These are phyloP conservation scores for Wickerhamomyces pijperi DNA, from an alignment of 805 yeast genomes.

Conservation along the genomic window DNA sequence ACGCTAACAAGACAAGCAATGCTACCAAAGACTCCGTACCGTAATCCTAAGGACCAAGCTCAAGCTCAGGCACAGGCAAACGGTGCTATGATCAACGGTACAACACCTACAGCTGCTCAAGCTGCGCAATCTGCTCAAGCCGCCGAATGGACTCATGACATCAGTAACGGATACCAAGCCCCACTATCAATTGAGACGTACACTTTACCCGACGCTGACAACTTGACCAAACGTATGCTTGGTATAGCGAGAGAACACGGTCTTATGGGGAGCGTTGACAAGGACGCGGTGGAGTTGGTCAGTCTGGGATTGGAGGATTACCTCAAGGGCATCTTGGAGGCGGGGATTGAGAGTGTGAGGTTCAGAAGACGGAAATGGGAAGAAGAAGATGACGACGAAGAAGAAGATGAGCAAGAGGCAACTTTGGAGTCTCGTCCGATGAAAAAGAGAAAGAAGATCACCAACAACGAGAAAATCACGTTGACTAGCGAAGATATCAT, in stretches of 20 bases:
- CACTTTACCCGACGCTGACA: conserved; percentile 74
- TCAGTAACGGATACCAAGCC: conserved; percentile 72
- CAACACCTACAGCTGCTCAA: not conserved
- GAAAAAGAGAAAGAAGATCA: not conserved
- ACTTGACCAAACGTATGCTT: conserved; percentile 53
- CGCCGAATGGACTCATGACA: conserved; percentile 91
- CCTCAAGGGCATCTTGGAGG: conserved; percentile 62
- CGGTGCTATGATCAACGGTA: too few relatives aligned
- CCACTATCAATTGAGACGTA: conserved; percentile 69
- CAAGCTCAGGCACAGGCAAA: too few relatives aligned
- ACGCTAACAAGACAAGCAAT: conserved; percentile 51
- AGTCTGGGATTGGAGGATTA: conserved; percentile 76
- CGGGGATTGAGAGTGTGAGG: conserved; percentile 60
- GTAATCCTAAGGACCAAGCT: conserved; percentile 21
- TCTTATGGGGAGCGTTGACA: conserved; percentile 64
- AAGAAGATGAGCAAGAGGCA: not conserved
- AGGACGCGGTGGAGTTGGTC: conserved; percentile 69
- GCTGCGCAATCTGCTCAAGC: conserved; percentile 24
- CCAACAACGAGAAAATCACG: conserved; percentile 20
- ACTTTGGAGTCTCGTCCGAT: too few relatives aligned
- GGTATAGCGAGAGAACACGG: conserved; percentile 90
- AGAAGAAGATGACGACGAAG: conserved; percentile 15
- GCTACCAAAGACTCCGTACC: conserved; percentile 75
- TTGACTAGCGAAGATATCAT: conserved; percentile 57
- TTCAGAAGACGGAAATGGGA: conserved; percentile 40